Evolutionary conservation across 1,284 basidiomycete genomes (phyloP), one percentile per base, ranked within the genome.

Genomic region (Leccinum olivaceoglutinosum): DNA sequence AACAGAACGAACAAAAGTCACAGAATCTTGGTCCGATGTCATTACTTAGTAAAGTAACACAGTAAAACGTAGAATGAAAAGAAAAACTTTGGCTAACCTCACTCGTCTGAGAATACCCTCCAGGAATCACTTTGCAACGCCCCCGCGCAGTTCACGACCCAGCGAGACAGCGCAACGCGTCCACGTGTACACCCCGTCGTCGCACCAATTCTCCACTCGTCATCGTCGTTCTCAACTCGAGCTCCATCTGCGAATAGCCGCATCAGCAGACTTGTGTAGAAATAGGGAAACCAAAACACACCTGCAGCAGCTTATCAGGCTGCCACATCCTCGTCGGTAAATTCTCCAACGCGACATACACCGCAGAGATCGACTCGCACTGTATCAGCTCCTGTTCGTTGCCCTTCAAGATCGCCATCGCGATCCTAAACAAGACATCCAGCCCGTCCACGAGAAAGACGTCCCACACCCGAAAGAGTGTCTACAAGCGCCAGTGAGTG

Each of bases 371-470:
- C 3, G 91, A 92, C 63, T 90, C 86, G 70, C 93, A 93, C 1
- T 82, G 83, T 38, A 96, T 77, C 2, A 99, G 83, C 65, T 97
- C 94, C 34, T 80, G 78, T 73, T 96, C 92, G 75, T 93, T 92
- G 63, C 83, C 84, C 65, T 89, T 89, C 63, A 99, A 81, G 54
- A 98, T 93, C 9, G 87, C 89, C 55, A 98, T 81, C 0, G 95
- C 93, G 51, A 97, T 79, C 36, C 96, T 88, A 79, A 96, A 96
- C n/a, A 95, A 81, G 5, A 95, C 91, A 69, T 95, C 93, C 58
- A 94, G 82, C 0, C 96, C 96, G 70, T 98, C 94, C 5, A 97
- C 88, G 64, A 98, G 87, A 75, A 98, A 92, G n/a, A 98, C 82
- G 70, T 99, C 96, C 95, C 93, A 95, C 2, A 94, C 87, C 56